These are phyloP conservation scores for Blastomyces percursus DNA, from an alignment of 2,329 filamentous ascomycete species.

Conservation along the genomic window DNA sequence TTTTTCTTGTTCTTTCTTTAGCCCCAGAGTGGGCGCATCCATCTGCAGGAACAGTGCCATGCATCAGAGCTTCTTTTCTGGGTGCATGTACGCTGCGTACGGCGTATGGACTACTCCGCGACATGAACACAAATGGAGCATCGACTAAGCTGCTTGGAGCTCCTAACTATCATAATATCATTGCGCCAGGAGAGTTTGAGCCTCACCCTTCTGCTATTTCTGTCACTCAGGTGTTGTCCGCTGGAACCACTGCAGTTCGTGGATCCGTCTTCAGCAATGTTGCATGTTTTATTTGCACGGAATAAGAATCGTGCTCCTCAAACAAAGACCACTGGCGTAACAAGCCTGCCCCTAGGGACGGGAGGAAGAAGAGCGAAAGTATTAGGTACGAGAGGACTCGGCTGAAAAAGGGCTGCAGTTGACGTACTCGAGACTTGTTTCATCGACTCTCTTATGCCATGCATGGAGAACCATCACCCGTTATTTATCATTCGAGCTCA, in stretches of 20 bases:
- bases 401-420: neutral
- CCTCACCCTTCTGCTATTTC: neutral
- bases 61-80: neutral
- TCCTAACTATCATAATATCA: neutral
- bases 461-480: too few relatives aligned
- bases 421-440: neutral
- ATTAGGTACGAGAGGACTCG: neutral
- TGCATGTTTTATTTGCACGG: neutral
- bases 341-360: neutral
- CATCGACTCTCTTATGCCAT: neutral
- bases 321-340: neutral
- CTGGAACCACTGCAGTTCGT: neutral
- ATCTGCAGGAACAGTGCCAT: neutral
- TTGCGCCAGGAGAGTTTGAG: neutral
- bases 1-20: neutral
- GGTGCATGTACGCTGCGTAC: neutral
- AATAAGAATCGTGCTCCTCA: neutral
- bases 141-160: neutral
- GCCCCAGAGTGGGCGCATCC: neutral
- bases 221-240: neutral
- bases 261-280: neutral
- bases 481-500: too few relatives aligned
- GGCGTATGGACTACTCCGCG: neutral
- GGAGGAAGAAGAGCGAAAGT: too few relatives aligned
- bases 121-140: neutral